A percentile compares a stretch with the other conserved stretches of the same genome.
phyloP scores from a whole-genome alignment of 2,329 filamentous ascomycete species.

The Penicillium frequentans region DNA sequence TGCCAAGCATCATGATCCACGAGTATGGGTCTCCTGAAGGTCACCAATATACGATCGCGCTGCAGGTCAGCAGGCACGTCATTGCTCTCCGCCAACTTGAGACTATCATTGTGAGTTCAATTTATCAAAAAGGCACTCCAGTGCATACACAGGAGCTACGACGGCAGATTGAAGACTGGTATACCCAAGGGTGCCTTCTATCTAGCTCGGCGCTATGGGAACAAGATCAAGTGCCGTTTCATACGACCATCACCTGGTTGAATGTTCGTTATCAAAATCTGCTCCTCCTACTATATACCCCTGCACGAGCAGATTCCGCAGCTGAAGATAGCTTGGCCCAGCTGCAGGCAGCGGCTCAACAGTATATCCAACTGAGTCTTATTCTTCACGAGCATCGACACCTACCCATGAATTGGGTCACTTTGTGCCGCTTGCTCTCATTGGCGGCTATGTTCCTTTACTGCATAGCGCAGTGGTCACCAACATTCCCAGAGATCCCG shows the following conservation, averaged over 20 bases:
- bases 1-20: constrained; percentile 48
- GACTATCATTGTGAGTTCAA: constrained; percentile 37
- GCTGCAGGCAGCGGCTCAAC: constrained; percentile 42
- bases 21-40: constrained; percentile 46
- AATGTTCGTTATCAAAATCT: constrained; percentile 48
- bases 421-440: constrained; percentile 35
- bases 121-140: background rate
- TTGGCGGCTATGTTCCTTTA: constrained; percentile 10
- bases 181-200: constrained; percentile 48
- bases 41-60: constrained; percentile 39
- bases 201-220: constrained; percentile 37
- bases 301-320: constrained; percentile 28
- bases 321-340: constrained; percentile 26
- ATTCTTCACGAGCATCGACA: constrained; percentile 46
- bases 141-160: constrained; percentile 31
- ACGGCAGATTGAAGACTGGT: constrained; percentile 51
- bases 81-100: constrained; percentile 49
- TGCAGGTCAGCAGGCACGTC: constrained; percentile 49
- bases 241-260: constrained; percentile 48
- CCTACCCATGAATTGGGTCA: constrained; percentile 46
- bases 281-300: constrained; percentile 42
- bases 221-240: constrained; percentile 47
- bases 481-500: background rate
- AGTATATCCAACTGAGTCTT: constrained; percentile 46
- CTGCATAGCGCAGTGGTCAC: constrained; percentile 1